phyloP scores from a whole-genome alignment of 192 early-diverging fungal genomes.

The Linnemannia elongata region DNA sequence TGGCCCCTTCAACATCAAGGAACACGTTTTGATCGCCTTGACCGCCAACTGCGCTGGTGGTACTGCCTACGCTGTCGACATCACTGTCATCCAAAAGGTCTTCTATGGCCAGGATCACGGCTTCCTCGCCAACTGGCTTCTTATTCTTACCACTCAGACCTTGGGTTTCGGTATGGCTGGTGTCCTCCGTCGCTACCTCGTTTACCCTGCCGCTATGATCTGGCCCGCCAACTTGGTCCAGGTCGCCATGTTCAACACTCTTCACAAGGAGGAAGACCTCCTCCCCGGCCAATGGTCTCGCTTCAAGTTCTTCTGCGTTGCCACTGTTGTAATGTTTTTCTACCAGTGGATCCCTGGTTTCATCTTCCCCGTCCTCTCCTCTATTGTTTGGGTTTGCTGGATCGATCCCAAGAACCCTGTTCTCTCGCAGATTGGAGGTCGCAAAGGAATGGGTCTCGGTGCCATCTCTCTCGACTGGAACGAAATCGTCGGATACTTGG shows the following conservation, averaged over 20 bases:
- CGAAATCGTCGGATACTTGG: slow-evolving; percentile 45
- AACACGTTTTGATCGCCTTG: slow-evolving; percentile 72
- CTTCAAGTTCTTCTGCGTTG: slow-evolving; percentile 55
- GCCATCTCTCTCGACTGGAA: slow-evolving; percentile 79
- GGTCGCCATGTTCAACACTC: slow-evolving; percentile 58
- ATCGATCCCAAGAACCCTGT: slow-evolving; percentile 4
- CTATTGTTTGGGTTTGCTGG: slow-evolving; percentile 28
- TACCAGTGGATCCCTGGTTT: slow-evolving; percentile 61
- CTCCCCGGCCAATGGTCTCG: slow-evolving; percentile 16
- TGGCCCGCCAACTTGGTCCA: slow-evolving; percentile 85
- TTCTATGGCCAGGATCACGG: slow-evolving; percentile 71
- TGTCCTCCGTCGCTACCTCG: slow-evolving; percentile 79
- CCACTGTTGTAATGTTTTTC: slow-evolving; percentile 45
- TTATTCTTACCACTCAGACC: slow-evolving; percentile 70
- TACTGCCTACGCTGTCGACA: slow-evolving; percentile 72
- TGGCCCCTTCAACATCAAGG: slow-evolving; percentile 75
- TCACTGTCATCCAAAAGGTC: slow-evolving; percentile 69
- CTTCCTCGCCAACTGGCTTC: slow-evolving; percentile 59
- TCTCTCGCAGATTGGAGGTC: slow-evolving; percentile 55
- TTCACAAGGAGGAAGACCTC: slow-evolving; percentile 42
- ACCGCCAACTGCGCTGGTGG: slow-evolving; percentile 64
- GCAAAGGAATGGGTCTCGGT: slow-evolving; percentile 73
- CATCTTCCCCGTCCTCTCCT: slow-evolving; percentile 46
- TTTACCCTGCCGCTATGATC: slow-evolving; percentile 83
- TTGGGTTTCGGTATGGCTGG: slow-evolving; percentile 77